These are phyloP conservation scores for Lanmaoa rubissima DNA, from an alignment of 768 basidiomycete species.

Conservation along the genomic window DNA sequence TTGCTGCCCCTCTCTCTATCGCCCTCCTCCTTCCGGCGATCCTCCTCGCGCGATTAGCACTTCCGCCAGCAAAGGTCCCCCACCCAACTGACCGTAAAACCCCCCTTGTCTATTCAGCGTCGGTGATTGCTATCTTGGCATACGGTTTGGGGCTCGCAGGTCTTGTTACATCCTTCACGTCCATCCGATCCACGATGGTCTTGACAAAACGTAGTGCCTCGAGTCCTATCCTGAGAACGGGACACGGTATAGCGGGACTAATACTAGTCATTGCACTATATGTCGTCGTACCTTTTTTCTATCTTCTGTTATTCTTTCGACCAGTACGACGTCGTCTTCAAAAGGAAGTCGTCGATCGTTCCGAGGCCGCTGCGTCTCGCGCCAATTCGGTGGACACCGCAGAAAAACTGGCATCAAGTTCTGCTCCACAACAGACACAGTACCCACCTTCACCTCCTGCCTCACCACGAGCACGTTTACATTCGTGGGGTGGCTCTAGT, in stretches of 20 bases:
- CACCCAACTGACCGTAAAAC: conserved; percentile 22
- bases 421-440: conserved; percentile 30
- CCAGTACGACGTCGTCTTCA: conserved; percentile 9
- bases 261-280: conserved; percentile 65
- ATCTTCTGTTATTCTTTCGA: conserved; percentile 30
- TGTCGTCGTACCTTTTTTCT: conserved; percentile 44
- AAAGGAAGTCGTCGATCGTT: conserved; percentile 23
- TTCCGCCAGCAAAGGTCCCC: conserved; percentile 33
- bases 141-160: conserved; percentile 65
- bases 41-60: conserved; percentile 41
- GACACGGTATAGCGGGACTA: conserved; percentile 64
- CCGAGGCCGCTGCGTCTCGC: conserved; percentile 30
- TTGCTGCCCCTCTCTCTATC: conserved; percentile 47
- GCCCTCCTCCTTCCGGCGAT: conserved; percentile 43
- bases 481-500: conserved; percentile 40
- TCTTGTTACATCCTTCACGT: conserved; percentile 60
- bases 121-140: conserved; percentile 42
- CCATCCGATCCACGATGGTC: conserved; percentile 36
- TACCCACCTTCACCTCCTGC: conserved; percentile 32
- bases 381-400: conserved; percentile 39
- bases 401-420: conserved; percentile 39
- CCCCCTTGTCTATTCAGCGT: conserved; percentile 36
- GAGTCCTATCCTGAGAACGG: conserved; percentile 46
- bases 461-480: conserved; percentile 32
- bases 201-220: conserved; percentile 34